Conservation (phyloP, 2,329 filamentous ascomycete genomes). For the Phyllosticta citrichinensis region DNA sequence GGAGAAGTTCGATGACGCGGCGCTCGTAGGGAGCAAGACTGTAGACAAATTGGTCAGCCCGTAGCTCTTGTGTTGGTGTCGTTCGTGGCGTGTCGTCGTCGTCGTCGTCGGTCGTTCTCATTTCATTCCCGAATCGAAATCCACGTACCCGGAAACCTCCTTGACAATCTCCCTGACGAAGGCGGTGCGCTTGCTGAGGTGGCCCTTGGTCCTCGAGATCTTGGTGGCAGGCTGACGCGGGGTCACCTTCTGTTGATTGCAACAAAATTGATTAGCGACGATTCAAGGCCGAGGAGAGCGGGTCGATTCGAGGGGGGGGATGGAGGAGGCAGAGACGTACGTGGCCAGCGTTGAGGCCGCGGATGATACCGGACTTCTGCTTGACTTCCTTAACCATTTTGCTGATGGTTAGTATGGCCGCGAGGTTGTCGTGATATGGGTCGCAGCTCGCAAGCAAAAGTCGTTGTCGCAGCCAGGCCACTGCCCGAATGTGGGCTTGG, state of each 20-base stretch:
- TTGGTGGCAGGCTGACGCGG: constrained; percentile 39
- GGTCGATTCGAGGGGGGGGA: not conserved
- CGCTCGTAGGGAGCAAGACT: constrained; percentile 93
- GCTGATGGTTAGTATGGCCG: constrained; percentile 19
- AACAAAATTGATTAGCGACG: constrained; percentile 17
- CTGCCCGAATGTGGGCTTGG: constrained; percentile 9
- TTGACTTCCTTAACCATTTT: constrained; percentile 46
- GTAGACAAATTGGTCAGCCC: constrained; percentile 10
- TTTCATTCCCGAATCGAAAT: not conserved
- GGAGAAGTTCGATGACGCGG: constrained; percentile 96
- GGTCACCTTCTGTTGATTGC: constrained; percentile 40
- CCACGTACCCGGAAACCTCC: constrained; percentile 85
- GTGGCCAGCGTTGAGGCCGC: constrained; percentile 56
- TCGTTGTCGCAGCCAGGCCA: not conserved
- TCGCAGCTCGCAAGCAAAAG: not conserved
- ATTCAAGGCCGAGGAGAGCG: constrained; percentile 11
- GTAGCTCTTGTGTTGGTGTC: not conserved
- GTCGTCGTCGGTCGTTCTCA: not conserved
- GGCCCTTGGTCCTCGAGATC: constrained; percentile 72
- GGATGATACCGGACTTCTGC: constrained; percentile 44
- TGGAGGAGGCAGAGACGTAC: constrained; percentile 39
- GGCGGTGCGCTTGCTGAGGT: constrained; percentile 90
- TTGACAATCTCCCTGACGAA: constrained; percentile 97
- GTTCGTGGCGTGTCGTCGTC: not conserved
- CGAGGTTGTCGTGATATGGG: not conserved